These are phyloP conservation scores for Colletotrichum simmondsii DNA, from an alignment of 2,329 filamentous ascomycete genomes.

Conservation along the genomic window DNA sequence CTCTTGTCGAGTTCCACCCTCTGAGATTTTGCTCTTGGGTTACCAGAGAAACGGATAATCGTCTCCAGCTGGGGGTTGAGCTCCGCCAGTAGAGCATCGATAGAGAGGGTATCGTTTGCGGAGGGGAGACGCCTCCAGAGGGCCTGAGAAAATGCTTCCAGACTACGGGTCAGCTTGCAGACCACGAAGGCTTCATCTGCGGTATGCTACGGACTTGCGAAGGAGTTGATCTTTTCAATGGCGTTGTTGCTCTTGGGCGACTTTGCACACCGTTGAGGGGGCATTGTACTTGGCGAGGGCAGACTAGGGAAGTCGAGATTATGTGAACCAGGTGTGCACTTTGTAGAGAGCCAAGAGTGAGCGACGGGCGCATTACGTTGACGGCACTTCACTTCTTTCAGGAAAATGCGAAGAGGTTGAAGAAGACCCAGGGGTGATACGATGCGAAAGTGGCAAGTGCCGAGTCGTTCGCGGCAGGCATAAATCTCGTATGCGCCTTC, in stretches of 20 bases:
- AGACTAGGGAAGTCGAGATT: not conserved
- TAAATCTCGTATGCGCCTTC: not conserved
- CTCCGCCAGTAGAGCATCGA: slow-evolving; percentile 42
- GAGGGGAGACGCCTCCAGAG: slow-evolving; percentile 28
- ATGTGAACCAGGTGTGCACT: not conserved
- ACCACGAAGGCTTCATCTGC: not conserved
- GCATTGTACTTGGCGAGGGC: not conserved
- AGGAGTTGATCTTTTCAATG: not conserved
- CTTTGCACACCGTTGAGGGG: not conserved
- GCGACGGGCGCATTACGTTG: not conserved
- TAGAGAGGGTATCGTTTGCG: slow-evolving; percentile 34
- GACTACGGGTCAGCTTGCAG: not conserved
- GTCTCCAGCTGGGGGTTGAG: slow-evolving; percentile 37
- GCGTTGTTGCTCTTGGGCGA: not conserved
- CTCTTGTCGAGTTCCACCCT: slow-evolving; percentile 60
- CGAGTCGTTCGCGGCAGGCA: not conserved
- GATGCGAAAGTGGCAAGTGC: not conserved
- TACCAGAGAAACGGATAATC: not conserved
- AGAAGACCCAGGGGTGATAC: not conserved
- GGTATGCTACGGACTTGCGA: not conserved
- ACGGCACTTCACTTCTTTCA: too few species aligned
- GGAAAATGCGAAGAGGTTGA: too few species aligned
- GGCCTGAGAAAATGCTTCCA: slow-evolving; percentile 19
- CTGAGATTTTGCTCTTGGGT: not conserved
- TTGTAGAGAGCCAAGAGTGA: not conserved